Evolutionary conservation across 2,329 filamentous ascomycete genomes (phyloP), one percentile per base, ranked within the genome.

Genomic region (Whalleya microplaca): DNA sequence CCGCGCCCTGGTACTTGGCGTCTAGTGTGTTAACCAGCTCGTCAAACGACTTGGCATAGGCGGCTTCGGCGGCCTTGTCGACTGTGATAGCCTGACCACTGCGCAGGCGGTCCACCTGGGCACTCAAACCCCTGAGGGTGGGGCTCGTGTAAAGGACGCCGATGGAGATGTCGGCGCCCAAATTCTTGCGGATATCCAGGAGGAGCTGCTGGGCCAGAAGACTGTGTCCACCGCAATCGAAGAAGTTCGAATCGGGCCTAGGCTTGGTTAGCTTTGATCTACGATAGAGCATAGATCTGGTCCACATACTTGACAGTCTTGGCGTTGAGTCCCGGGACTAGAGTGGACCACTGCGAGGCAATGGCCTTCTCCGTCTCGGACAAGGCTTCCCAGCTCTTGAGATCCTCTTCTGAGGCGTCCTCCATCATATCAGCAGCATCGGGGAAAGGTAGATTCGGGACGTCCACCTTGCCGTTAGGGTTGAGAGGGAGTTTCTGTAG

Each of bases 401-500:
- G 51, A 48, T 79, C 76, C 51, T 76, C 75, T 40, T 76, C 74
- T 1, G 73, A 76, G 9, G 74, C 72, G 21, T 27, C 23, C 23
- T 27, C 23, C 23, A 27, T 27, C 23, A 27, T 27, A 4, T 27
- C 23, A 27, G 84, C 84, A 21, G 85, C 85, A 72, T 94, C 91
- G 41, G 86, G 93, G 82, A 93, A 95, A 0, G 91, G 91, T 50
- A 96, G 78, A 1, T 84, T 85, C 14, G 90, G 88, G 73, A 87
- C 89, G 73, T 96, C 91, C 42, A 94, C 84, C 75, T 95, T 95
- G 66, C 90, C 89, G 64, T 92, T 92, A n/a, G 89, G 89, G 71
- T 91, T 93, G n/a, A 94, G 74, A 1, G 90, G 90, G 61, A 94
- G 82, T 53, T 86, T 85, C 58, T 85, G 80, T 53, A 95, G 84